phyloP scores from a whole-genome alignment of 169 alveolate genomes.

The Plasmodium falciparum region DNA sequence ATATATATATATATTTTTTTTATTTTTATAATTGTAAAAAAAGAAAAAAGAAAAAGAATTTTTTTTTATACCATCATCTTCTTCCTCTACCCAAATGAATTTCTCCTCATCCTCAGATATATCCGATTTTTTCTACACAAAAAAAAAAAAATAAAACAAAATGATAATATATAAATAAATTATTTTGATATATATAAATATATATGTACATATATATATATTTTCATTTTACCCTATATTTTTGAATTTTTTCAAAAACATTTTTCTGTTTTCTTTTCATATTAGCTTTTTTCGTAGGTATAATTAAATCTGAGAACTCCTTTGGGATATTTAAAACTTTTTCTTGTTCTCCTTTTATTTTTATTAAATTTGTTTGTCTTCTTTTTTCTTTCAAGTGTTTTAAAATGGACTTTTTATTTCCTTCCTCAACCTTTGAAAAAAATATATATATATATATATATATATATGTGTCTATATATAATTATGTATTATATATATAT shows the following conservation, averaged over 20 bases:
- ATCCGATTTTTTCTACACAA: slow-evolving; percentile 29
- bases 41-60: no score
- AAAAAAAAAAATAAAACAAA: slow-evolving; percentile 7
- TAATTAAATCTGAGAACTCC: slow-evolving; percentile 36
- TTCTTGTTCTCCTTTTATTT: slow-evolving; percentile 43
- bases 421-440: slow-evolving; percentile 60
- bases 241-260: slow-evolving; percentile 41
- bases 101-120: slow-evolving; percentile 47
- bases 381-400: slow-evolving; percentile 38
- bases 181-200: neutral
- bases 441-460: no score
- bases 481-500: neutral
- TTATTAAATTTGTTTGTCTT: slow-evolving; percentile 21
- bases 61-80: slow-evolving; percentile 24
- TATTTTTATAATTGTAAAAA: no score
- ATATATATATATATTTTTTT: no score
- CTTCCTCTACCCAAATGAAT: slow-evolving; percentile 73
- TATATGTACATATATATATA: neutral
- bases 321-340: slow-evolving; percentile 58
- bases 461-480: neutral
- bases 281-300: slow-evolving; percentile 69
- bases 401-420: slow-evolving; percentile 22
- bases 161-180: neutral
- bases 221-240: slow-evolving; percentile 33
- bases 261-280: slow-evolving; percentile 58